Evolutionary conservation across 2,329 filamentous ascomycete species (phyloP).

Genomic region (Stemphylium vesicarium): DNA sequence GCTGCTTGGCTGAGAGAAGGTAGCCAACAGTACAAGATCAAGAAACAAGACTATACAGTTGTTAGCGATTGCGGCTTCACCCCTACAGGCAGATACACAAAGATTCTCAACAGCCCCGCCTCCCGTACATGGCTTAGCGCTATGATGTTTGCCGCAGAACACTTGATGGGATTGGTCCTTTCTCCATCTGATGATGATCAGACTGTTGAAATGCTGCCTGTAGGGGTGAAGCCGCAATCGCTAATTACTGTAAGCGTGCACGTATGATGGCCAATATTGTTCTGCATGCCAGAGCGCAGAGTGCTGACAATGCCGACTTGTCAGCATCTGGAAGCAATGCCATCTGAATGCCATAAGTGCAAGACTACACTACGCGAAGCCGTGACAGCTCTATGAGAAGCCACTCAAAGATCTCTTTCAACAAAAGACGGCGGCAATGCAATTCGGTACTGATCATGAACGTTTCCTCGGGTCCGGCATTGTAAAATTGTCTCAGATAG

Average conservation of each 20-base stretch:
- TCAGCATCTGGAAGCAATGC: neutral
- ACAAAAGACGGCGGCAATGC: neutral
- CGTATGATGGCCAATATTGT: neutral
- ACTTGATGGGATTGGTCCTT: too few species aligned
- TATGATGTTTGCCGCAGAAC: too few species aligned
- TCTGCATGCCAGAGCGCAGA: neutral
- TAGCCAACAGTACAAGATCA: neutral
- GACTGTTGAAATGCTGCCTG: too few species aligned
- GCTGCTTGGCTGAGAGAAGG: too few species aligned
- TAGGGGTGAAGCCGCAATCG: too few species aligned
- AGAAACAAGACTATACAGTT: neutral
- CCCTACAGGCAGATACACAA: too few species aligned
- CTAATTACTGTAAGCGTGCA: too few species aligned
- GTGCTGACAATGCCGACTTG: neutral
- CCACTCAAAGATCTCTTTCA: neutral
- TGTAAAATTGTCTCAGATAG: neutral
- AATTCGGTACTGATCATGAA: conserved; percentile 1
- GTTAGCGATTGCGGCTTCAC: too few species aligned
- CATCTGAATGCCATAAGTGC: neutral
- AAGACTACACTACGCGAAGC: neutral
- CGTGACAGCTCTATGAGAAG: too few species aligned
- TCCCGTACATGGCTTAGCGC: too few species aligned
- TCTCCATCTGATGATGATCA: too few species aligned
- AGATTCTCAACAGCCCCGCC: too few species aligned
- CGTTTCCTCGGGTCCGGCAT: conserved; percentile 1